Base-by-base conservation (phyloP, 2,329 filamentous ascomycete genomes). In the Pseudopithomyces chartarum region DNA sequence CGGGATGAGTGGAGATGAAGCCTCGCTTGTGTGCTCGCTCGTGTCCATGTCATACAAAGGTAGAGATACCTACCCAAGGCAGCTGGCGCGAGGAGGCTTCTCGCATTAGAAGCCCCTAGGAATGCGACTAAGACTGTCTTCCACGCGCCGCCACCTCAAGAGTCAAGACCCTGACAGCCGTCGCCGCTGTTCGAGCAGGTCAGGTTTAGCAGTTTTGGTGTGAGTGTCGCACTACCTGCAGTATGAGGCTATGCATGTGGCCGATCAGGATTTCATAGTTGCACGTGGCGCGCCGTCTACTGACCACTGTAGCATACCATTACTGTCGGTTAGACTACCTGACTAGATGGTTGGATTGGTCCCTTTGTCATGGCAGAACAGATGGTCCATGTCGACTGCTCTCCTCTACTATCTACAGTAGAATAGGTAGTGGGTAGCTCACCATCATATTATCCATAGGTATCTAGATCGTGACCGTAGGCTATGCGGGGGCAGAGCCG, bases 191-290 rank as follows among this genome's bases (percentile, higher is more conserved):
- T n/a, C n/a, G 15, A 44, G 19, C 39, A 23, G 22, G 34, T 12
- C 8, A 44, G 13, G 48, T 33, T 51, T 51, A 23, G 17, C 48
- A 51, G 36, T 22, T 42, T 42, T 11, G 47, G 29, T 22, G 26
- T 51, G 7, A 23, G 6, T n/a, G 48, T 51, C 48, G 48, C 48
- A 51, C 48, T 38, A 51, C 40, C 26, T 29, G 26, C 26, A 29
- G 8, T 29, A 29, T 51, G 34, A 38, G n/a, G 34, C 34, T 12
- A 13, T 13, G n/a, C 34, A 13, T 38, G 12, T 5, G 34, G 34
- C 34, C n/a, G 34, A 38, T 13, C 34, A 5, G 26, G 26, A 29
- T 29, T 29, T 8, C 5, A 29, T 29, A 29, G 8, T 29, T 8
- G 26, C 26, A 29, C 26, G 26, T 29, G 26, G 26, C 26, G 5